Conservation (phyloP, 768 basidiomycete species). For the Russula earlei region DNA sequence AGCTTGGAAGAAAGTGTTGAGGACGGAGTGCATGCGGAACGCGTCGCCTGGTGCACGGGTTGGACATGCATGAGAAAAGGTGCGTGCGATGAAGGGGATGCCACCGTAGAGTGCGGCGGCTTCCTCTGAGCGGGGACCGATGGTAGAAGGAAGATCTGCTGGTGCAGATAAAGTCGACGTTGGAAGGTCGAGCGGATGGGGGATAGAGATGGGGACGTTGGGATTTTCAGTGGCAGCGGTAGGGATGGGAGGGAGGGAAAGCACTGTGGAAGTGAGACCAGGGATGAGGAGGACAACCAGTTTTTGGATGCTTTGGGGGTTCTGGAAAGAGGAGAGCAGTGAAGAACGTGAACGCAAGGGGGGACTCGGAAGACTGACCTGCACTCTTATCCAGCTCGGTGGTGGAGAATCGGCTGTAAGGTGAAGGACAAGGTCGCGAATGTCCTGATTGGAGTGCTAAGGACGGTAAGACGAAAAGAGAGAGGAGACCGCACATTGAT, state of each 20-base stretch:
- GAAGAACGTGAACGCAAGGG: not conserved
- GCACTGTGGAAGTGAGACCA: constrained; percentile 70
- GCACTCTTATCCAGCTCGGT: constrained; percentile 77
- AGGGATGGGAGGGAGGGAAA: constrained; percentile 58
- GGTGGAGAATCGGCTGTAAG: constrained; percentile 75
- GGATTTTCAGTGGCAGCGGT: constrained; percentile 55
- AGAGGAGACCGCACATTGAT: constrained; percentile 49
- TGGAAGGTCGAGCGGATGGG: constrained; percentile 30
- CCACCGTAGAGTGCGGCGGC: constrained; percentile 22
- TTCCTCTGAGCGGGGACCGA: constrained; percentile 14
- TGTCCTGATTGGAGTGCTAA: constrained; percentile 44
- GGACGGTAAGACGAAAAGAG: not conserved
- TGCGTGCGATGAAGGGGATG: constrained; percentile 61
- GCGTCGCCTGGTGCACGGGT: constrained; percentile 88
- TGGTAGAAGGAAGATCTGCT: constrained; percentile 19
- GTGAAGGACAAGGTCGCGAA: constrained; percentile 80
- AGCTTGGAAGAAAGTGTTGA: constrained; percentile 72
- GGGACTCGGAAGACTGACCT: constrained; percentile 30
- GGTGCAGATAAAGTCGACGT: not conserved
- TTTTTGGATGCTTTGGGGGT: constrained; percentile 62
- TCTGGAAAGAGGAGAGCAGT: constrained; percentile 35
- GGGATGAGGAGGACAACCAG: constrained; percentile 77
- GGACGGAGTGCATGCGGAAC: constrained; percentile 74
- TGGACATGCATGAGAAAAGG: constrained; percentile 89
- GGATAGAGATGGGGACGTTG: constrained; percentile 43